Percentiles rank a stretch among this genome's conserved stretches.
Conservation (phyloP, 345 rosid genomes). For the Syzygium jambos region DNA sequence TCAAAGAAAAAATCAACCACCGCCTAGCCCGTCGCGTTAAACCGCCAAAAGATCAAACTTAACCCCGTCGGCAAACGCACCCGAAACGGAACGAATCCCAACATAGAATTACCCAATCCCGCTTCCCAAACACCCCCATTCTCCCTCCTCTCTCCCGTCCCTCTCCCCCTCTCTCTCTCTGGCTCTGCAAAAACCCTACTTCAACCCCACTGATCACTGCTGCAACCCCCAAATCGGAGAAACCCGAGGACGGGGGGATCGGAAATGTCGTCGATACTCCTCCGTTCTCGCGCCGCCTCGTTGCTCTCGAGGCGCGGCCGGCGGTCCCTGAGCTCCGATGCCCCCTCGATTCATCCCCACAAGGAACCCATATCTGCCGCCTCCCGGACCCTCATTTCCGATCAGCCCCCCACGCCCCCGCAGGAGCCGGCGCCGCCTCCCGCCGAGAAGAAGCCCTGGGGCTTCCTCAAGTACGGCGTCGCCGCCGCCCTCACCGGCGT, state of each 20-base stretch:
- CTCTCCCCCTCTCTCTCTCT: not conserved
- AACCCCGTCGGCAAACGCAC: not conserved
- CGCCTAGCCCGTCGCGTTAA: not conserved
- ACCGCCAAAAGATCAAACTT: not conserved
- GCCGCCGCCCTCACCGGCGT: slow-evolving; percentile 50
- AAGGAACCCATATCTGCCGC: slow-evolving; percentile 34
- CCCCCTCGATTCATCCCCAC: slow-evolving; percentile 19
- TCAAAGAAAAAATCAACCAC: not conserved
- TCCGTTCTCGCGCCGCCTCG: slow-evolving; percentile 45
- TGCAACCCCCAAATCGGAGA: not conserved
- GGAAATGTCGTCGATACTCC: slow-evolving; percentile 41
- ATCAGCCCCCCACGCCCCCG: slow-evolving; percentile 20
- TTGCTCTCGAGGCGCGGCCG: slow-evolving; percentile 7
- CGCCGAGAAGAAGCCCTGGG: slow-evolving; percentile 32
- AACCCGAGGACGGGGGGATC: not conserved
- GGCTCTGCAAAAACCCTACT: slow-evolving; percentile 14
- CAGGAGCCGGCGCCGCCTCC: slow-evolving; percentile 19
- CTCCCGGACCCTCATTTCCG: slow-evolving; percentile 38
- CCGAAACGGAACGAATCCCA: not conserved
- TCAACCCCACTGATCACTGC: slow-evolving; percentile 2
- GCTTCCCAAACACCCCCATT: slow-evolving; percentile 20
- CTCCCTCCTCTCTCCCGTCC: not conserved
- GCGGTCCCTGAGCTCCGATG: slow-evolving; percentile 27
- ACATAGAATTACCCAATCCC: not conserved
- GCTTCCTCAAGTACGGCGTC: slow-evolving; percentile 50